phyloP scores from a whole-genome alignment of 495 filamentous ascomycete species.

The Sporormia fimetaria region DNA sequence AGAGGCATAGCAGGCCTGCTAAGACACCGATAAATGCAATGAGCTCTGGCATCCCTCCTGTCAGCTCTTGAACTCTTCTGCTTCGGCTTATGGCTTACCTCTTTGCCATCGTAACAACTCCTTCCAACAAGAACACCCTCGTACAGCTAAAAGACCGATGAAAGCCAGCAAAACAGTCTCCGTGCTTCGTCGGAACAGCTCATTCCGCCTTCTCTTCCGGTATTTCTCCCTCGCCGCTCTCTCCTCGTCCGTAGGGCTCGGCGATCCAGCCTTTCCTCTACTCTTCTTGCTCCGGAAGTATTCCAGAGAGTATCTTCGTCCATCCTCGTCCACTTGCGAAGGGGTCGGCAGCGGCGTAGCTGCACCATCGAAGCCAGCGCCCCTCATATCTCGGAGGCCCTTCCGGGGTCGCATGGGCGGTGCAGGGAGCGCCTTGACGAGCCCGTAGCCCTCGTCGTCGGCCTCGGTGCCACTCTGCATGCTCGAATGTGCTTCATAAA shows the following conservation, averaged over 20 bases:
- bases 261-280: constrained; percentile 2
- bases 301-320: constrained; percentile 21
- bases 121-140: constrained; percentile 25
- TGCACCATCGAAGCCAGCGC: constrained; percentile 24
- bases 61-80: constrained; percentile 7
- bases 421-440: constrained; percentile 71
- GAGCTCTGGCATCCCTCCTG: constrained; percentile 17
- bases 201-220: constrained; percentile 26
- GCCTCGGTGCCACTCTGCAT: constrained; percentile 88
- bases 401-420: constrained; percentile 61
- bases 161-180: constrained; percentile 28
- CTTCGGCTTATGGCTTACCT: constrained; percentile 15
- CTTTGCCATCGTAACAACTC: constrained; percentile 23
- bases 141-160: constrained; percentile 24
- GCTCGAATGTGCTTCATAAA: no score
- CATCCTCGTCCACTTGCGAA: constrained; percentile 46
- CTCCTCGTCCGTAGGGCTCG: constrained; percentile 21
- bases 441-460: constrained; percentile 64
- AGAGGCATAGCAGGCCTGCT: constrained; percentile 8
- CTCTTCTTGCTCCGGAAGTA: constrained; percentile 15
- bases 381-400: constrained; percentile 45
- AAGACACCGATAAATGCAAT: constrained; percentile 23
- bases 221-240: constrained; percentile 26
- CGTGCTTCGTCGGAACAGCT: constrained; percentile 28
- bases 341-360: constrained; percentile 51